Percentiles rank a stretch among this genome's conserved stretches.
These are phyloP conservation scores for Penicillium sp. DNA, from an alignment of 2,329 filamentous ascomycete genomes.

Conservation along the genomic window DNA sequence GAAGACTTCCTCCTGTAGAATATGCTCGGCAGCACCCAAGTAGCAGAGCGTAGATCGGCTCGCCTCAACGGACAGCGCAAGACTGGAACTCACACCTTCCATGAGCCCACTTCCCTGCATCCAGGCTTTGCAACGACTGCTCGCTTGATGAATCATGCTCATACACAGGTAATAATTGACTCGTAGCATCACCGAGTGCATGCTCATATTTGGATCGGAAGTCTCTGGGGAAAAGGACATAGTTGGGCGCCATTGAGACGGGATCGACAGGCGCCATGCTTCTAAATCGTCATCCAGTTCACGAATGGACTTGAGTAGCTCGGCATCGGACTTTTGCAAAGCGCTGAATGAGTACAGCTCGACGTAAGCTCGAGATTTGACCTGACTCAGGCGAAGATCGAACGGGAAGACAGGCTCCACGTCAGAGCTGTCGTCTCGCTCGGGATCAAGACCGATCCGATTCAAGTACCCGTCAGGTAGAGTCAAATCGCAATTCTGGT, in stretches of 20 bases:
- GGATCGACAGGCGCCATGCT: constrained; percentile 48
- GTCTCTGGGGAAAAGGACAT: constrained; percentile 40
- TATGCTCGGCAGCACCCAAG: constrained; percentile 39
- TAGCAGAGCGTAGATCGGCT: constrained; percentile 52
- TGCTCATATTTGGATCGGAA: constrained; percentile 34
- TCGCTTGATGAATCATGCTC: constrained; percentile 52
- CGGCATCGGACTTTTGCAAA: constrained; percentile 48
- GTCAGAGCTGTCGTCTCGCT: constrained; percentile 13
- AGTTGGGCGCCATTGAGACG: constrained; percentile 42
- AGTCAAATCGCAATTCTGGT: constrained; percentile 50
- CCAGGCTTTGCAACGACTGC: constrained; percentile 46
- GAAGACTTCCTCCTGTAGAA: constrained; percentile 45
- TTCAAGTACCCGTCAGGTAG: constrained; percentile 42
- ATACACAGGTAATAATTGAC: constrained; percentile 54
- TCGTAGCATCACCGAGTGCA: constrained; percentile 46
- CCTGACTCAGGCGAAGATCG: constrained; percentile 45
- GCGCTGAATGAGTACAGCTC: constrained; percentile 48
- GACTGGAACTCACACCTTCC: constrained; percentile 48
- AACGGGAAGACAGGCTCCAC: constrained; percentile 38
- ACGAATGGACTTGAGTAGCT: constrained; percentile 50
- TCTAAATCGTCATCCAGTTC: constrained; percentile 54
- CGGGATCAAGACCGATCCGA: constrained; percentile 19
- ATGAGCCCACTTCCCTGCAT: constrained; percentile 30
- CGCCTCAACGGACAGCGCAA: constrained; percentile 50
- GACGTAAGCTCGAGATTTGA: constrained; percentile 48